Conservation (phyloP, 192 early-diverging fungal genomes). For the Linnemannia hyalina region DNA sequence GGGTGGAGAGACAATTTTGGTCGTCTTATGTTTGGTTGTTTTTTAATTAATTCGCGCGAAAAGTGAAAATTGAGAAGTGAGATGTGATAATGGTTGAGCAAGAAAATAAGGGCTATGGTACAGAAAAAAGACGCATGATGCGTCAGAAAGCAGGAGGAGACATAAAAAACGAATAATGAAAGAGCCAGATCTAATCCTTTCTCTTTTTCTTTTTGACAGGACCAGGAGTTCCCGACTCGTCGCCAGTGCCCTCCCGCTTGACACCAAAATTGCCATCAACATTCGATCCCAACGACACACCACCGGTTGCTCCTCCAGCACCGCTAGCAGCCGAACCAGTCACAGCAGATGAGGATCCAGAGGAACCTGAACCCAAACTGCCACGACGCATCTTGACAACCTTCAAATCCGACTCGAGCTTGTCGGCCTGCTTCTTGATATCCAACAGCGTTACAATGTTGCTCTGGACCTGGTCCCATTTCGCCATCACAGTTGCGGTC, state of each 20-base stretch:
- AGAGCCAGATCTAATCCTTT: slow-evolving; percentile 14
- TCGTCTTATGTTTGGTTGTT: neutral
- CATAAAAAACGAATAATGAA: neutral
- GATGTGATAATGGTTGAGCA: neutral
- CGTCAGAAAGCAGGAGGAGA: neutral
- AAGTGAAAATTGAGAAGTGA: too few species aligned
- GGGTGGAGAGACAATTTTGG: neutral
- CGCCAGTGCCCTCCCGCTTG: slow-evolving; percentile 44
- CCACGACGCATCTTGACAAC: slow-evolving; percentile 53
- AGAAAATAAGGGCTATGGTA: neutral
- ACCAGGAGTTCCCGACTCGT: slow-evolving; percentile 28
- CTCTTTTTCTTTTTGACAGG: slow-evolving; percentile 53
- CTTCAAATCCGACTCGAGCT: slow-evolving; percentile 81
- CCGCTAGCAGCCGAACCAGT: neutral
- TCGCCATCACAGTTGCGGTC: slow-evolving; percentile 82
- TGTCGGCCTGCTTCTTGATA: slow-evolving; percentile 86
- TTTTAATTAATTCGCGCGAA: too few species aligned
- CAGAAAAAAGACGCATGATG: neutral
- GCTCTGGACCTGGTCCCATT: slow-evolving; percentile 82
- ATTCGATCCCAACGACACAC: neutral
- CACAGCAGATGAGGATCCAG: neutral
- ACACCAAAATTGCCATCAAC: slow-evolving; percentile 27
- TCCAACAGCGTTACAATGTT: slow-evolving; percentile 85
- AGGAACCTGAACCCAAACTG: slow-evolving; percentile 40
- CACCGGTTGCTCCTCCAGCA: slow-evolving; percentile 5